Evolutionary conservation across 495 filamentous ascomycete species (phyloP).

Genomic region (Aspergillus indologenus): DNA sequence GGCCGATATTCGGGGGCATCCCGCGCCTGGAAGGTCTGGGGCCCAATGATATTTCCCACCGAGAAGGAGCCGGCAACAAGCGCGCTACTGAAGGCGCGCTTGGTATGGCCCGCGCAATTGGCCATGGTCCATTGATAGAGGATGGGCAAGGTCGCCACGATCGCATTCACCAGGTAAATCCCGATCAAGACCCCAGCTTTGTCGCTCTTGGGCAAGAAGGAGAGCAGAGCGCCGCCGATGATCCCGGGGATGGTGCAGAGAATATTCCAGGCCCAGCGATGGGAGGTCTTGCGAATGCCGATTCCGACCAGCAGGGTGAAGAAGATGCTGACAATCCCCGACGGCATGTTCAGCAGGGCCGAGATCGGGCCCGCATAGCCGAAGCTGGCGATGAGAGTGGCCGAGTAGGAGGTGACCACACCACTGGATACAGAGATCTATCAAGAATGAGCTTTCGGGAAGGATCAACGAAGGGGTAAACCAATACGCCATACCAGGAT

Average conservation of each 20-base stretch:
- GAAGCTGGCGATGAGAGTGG: slow-evolving; percentile 56
- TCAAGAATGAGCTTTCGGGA: slow-evolving; percentile 3
- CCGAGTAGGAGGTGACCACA: slow-evolving; percentile 60
- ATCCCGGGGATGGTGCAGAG: slow-evolving; percentile 46
- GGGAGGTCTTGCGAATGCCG: slow-evolving; percentile 38
- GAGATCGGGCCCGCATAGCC: slow-evolving; percentile 51
- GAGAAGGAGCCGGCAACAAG: slow-evolving; percentile 57
- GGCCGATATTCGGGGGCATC: slow-evolving; percentile 60
- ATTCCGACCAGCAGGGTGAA: slow-evolving; percentile 54
- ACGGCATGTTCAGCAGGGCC: slow-evolving; percentile 63
- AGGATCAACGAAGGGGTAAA: neutral
- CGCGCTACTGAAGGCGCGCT: slow-evolving; percentile 53
- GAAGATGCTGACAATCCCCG: slow-evolving; percentile 56
- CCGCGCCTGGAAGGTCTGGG: slow-evolving; percentile 52
- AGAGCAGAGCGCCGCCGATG: slow-evolving; percentile 58
- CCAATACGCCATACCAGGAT: slow-evolving; percentile 21
- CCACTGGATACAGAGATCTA: slow-evolving; percentile 55
- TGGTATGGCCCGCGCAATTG: slow-evolving; percentile 50
- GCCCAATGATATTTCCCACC: slow-evolving; percentile 45
- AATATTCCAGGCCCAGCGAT: slow-evolving; percentile 52
- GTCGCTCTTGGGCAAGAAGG: slow-evolving; percentile 49
- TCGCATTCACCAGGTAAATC: slow-evolving; percentile 61
- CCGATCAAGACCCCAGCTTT: slow-evolving; percentile 55
- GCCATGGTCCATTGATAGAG: slow-evolving; percentile 50
- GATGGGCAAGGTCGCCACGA: slow-evolving; percentile 39